A percentile compares a stretch with the other conserved stretches of the same genome.
Evolutionary conservation across 306 rosid species (phyloP).

Genomic region (Glycine latifolia): DNA sequence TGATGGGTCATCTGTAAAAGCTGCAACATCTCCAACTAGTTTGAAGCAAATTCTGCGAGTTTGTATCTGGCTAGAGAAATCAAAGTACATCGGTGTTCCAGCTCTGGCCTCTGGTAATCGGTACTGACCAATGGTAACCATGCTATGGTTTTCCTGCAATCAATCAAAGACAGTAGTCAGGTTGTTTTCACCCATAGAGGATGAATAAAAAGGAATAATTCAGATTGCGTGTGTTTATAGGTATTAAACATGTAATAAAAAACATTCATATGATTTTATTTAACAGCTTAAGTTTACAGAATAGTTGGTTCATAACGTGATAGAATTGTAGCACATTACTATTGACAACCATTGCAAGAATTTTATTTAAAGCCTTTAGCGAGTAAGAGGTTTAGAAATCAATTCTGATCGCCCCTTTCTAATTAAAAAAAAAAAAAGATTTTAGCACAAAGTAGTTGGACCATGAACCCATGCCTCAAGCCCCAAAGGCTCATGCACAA

Average conservation of each 20-base stretch:
- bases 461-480: not conserved
- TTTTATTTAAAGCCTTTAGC: not conserved
- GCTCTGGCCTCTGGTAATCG: slow-evolving; percentile 91
- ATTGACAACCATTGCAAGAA: too few relatives aligned
- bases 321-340: not conserved
- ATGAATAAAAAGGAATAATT: slow-evolving; percentile 6
- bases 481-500: not conserved
- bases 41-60: slow-evolving; percentile 77
- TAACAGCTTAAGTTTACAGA: not conserved
- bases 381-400: not conserved
- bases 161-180: slow-evolving; percentile 33
- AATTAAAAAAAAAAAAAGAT: not conserved
- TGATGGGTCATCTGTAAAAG: slow-evolving; percentile 78
- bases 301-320: not conserved
- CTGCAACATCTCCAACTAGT: slow-evolving; percentile 87
- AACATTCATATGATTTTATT: not conserved
- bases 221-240: not conserved
- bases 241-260: not conserved
- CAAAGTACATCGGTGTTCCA: slow-evolving; percentile 95
- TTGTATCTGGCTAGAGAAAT: slow-evolving; percentile 74
- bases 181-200: slow-evolving; percentile 20
- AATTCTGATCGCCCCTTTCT: not conserved
- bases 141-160: slow-evolving; percentile 72
- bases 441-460: not conserved
- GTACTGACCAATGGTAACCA: slow-evolving; percentile 77